Conservation (phyloP, 164 flowering plant genomes). For the Paratinospora sagittata region DNA sequence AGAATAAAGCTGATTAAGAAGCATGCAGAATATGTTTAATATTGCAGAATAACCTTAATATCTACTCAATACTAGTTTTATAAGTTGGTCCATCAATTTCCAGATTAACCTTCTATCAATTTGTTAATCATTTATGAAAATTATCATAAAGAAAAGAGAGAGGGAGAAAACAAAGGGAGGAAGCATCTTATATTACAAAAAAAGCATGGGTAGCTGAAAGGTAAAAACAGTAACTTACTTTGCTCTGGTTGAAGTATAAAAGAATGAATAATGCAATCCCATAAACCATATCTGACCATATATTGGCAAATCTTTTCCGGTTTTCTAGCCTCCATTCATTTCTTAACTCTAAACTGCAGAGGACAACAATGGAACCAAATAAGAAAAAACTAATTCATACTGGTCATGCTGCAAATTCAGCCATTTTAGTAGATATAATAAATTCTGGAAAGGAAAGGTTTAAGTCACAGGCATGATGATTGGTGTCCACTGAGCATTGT, state of each 20-base stretch:
- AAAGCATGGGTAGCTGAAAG: slow-evolving; percentile 1
- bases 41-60: too few species aligned
- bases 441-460: neutral
- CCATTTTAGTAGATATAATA: neutral
- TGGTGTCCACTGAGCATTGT: neutral
- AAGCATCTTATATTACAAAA: neutral
- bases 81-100: too few species aligned
- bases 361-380: slow-evolving; percentile 5
- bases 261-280: slow-evolving; percentile 77
- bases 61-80: too few species aligned
- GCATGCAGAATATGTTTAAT: too few species aligned
- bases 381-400: neutral
- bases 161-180: neutral
- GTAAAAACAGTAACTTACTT: slow-evolving; percentile 45
- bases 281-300: slow-evolving; percentile 88
- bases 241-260: slow-evolving; percentile 75
- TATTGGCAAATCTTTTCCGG: slow-evolving; percentile 84
- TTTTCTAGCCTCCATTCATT: slow-evolving; percentile 92
- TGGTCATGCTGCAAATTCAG: neutral
- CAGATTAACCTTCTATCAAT: too few species aligned
- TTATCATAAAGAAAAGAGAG: too few species aligned
- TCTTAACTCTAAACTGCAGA: slow-evolving; percentile 73
- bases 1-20: too few species aligned
- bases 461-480: neutral
- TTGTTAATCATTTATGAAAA: too few species aligned